These are phyloP conservation scores for Telopea speciosissima DNA, from an alignment of 177 flowering plant species.

Conservation along the genomic window DNA sequence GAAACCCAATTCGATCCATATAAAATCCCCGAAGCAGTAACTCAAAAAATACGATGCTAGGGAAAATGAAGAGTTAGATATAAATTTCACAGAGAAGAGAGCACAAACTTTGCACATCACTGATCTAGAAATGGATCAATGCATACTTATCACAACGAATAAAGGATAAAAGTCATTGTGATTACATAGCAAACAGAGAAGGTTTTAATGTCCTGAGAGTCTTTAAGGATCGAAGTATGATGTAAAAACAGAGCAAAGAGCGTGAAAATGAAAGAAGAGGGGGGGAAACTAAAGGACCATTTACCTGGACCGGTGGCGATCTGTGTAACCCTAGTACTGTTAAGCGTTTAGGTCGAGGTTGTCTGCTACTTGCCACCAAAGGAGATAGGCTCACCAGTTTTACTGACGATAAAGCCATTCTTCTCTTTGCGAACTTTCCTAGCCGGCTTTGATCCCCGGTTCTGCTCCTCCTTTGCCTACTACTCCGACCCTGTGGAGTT, in stretches of 20 bases:
- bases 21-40: too few relatives aligned
- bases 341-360: constrained; percentile 3
- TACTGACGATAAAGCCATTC: constrained; percentile 12
- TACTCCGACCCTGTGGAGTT: neutral
- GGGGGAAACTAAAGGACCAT: neutral
- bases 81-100: too few relatives aligned
- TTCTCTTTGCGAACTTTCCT: neutral
- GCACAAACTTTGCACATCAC: too few relatives aligned
- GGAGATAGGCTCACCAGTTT: constrained; percentile 8
- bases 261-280: neutral
- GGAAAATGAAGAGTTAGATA: too few relatives aligned
- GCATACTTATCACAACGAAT: too few relatives aligned
- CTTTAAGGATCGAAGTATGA: too few relatives aligned
- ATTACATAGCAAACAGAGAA: too few relatives aligned
- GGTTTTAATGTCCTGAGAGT: too few relatives aligned
- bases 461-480: neutral
- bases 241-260: neutral
- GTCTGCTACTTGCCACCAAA: constrained; percentile 6
- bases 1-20: too few relatives aligned
- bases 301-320: constrained; percentile 7
- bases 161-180: too few relatives aligned
- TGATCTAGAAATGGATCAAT: too few relatives aligned
- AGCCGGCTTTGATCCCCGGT: neutral
- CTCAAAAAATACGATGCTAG: too few relatives aligned
- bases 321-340: neutral